phyloP scores from a whole-genome alignment of 768 basidiomycete genomes.

The Clitopilus passeckerianus region DNA sequence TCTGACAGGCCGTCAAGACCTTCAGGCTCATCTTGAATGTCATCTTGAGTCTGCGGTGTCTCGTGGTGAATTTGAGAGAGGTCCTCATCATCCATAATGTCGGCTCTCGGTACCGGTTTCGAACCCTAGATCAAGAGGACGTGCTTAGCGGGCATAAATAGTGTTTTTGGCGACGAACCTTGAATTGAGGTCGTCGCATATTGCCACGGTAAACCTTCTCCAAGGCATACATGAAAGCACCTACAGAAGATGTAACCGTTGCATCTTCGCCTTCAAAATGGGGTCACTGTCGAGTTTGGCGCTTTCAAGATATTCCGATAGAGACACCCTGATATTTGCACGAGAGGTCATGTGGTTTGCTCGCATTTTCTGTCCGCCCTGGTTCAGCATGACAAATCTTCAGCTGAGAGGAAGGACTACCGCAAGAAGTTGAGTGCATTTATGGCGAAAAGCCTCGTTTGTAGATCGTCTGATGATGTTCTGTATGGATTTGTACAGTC shows the following conservation, averaged over 20 bases:
- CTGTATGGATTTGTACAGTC: slow-evolving; percentile 45
- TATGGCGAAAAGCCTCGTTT: slow-evolving; percentile 39
- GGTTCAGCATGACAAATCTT: neutral
- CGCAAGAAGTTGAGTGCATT: slow-evolving; percentile 40
- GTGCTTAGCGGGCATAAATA: no score
- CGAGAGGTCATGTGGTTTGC: slow-evolving; percentile 20
- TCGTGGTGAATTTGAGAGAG: slow-evolving; percentile 11
- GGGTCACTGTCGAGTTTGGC: slow-evolving; percentile 5
- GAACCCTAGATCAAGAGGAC: slow-evolving; percentile 10
- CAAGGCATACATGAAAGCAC: slow-evolving; percentile 34
- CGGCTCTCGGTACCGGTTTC: slow-evolving; percentile 3
- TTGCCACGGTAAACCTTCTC: slow-evolving; percentile 37
- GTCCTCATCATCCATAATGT: slow-evolving; percentile 13
- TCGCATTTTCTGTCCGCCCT: slow-evolving; percentile 19
- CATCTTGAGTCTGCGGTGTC: slow-evolving; percentile 3
- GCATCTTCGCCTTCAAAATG: neutral
- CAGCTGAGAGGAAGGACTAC: slow-evolving; percentile 22
- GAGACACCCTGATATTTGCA: slow-evolving; percentile 19
- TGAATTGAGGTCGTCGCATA: slow-evolving; percentile 37
- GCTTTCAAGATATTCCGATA: slow-evolving; percentile 17
- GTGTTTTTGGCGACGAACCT: slow-evolving; percentile 37
- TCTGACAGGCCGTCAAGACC: slow-evolving; percentile 2
- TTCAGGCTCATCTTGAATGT: slow-evolving; percentile 10
- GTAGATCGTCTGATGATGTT: slow-evolving; percentile 50
- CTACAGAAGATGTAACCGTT: slow-evolving; percentile 19